Evolutionary conservation across 345 rosid genomes (phyloP).

Genomic region (Pseudoturritis turrita): DNA sequence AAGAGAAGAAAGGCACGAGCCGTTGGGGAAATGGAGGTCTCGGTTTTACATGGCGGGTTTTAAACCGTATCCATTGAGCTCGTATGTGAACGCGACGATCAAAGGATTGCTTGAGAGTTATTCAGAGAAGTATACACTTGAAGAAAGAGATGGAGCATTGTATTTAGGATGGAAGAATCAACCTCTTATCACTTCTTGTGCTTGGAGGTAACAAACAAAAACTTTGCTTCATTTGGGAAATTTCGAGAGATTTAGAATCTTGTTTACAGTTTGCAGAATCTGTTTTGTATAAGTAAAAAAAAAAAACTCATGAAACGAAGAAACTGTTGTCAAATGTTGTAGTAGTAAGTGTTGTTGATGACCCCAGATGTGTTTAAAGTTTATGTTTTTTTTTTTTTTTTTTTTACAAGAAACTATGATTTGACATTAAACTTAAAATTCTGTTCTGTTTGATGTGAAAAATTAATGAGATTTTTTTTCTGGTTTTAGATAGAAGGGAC

Average conservation of each 20-base stretch:
- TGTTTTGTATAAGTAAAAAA: slow-evolving; percentile 20
- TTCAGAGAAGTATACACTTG: slow-evolving; percentile 61
- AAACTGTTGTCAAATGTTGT: slow-evolving; percentile 18
- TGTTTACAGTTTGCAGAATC: slow-evolving; percentile 10
- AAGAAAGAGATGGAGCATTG: slow-evolving; percentile 72
- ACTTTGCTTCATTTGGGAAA: not conserved
- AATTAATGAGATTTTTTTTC: not conserved
- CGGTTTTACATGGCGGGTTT: slow-evolving; percentile 90
- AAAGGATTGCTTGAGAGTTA: slow-evolving; percentile 59
- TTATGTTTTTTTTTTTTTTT: not conserved
- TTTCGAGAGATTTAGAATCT: slow-evolving; percentile 10
- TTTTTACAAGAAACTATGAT: slow-evolving; percentile 6
- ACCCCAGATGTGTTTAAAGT: not conserved
- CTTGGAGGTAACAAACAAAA: slow-evolving; percentile 57
- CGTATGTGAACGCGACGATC: slow-evolving; percentile 70
- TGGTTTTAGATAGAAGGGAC: not conserved
- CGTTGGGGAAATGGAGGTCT: slow-evolving; percentile 73
- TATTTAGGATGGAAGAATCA: slow-evolving; percentile 92
- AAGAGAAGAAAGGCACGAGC: slow-evolving; percentile 91
- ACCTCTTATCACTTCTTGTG: slow-evolving; percentile 62
- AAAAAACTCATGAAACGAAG: not conserved
- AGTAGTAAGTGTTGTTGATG: slow-evolving; percentile 17
- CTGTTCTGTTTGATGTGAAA: not conserved
- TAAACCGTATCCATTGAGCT: slow-evolving; percentile 63
- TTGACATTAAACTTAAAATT: not conserved